A percentile compares a stretch with the other conserved stretches of the same genome.
phyloP scores from a whole-genome alignment of 108 stramenopile species.

The Conticribra weissflogii region DNA sequence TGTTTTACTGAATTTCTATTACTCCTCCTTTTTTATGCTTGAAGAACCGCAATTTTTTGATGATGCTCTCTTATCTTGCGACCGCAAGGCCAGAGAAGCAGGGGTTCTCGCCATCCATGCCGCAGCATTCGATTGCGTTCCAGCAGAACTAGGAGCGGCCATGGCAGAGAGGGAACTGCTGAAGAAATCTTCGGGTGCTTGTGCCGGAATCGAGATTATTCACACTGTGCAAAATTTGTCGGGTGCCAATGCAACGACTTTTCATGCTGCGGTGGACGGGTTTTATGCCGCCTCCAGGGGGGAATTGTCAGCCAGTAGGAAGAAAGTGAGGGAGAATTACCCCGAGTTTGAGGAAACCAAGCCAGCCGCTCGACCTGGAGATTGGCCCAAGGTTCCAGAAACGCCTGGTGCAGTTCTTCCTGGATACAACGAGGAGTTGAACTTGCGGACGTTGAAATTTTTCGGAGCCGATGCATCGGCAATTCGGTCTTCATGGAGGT shows the following conservation, averaged over 20 bases:
- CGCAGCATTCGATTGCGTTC: conserved; percentile 51
- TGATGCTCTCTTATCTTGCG: conserved; percentile 33
- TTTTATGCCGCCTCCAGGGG: conserved; percentile 43
- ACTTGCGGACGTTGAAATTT: conserved; percentile 41
- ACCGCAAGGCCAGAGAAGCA: conserved; percentile 25
- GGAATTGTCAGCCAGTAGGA: conserved; percentile 21
- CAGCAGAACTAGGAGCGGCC: conserved; percentile 45
- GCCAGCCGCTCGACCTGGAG: conserved; percentile 20
- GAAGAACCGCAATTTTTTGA: conserved; percentile 51
- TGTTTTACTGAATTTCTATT: too few relatives aligned
- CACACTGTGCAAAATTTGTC: conserved; percentile 37
- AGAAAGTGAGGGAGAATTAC: conserved; percentile 16
- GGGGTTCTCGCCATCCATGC: conserved; percentile 31
- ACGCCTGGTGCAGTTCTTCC: conserved; percentile 27
- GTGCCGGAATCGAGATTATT: conserved; percentile 39
- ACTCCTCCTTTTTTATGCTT: not conserved
- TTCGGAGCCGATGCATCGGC: conserved; percentile 40
- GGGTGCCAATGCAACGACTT: conserved; percentile 43
- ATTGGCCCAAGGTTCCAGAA: conserved; percentile 31
- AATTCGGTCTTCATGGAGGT: conserved; percentile 31
- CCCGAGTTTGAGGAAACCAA: conserved; percentile 26
- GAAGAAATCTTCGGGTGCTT: conserved; percentile 1
- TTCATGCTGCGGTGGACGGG: conserved; percentile 51
- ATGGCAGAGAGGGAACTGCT: conserved; percentile 22
- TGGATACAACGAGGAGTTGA: conserved; percentile 22